These are phyloP conservation scores for Lumnitzera littorea DNA, from an alignment of 345 rosid species.

Conservation along the genomic window DNA sequence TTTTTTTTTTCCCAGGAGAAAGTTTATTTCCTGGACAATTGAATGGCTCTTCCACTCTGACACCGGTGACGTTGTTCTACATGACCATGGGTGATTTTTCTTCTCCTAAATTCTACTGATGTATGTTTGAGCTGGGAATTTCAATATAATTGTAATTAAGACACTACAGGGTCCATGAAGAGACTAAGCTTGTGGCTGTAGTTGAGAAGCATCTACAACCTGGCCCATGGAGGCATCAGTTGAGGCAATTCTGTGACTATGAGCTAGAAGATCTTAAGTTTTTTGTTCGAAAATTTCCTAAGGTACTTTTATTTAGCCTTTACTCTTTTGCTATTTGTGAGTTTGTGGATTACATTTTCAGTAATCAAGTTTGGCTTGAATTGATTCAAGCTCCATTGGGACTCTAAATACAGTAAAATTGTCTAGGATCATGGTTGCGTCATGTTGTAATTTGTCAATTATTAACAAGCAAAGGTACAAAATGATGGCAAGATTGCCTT, in stretches of 20 bases:
- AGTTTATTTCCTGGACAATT: conserved; percentile 72
- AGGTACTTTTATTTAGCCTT: conserved; percentile 27
- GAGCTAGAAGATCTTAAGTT: conserved; percentile 52
- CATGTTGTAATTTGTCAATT: no score
- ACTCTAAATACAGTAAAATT: no score
- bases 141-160: no score
- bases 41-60: conserved; percentile 86
- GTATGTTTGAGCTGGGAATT: neutral
- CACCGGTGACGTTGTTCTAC: conserved; percentile 31
- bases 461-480: no score
- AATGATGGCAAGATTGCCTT: no score
- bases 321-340: neutral
- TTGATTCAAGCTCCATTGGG: no score
- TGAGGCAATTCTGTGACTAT: conserved; percentile 55
- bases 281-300: conserved; percentile 50
- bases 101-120: neutral
- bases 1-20: conserved; percentile 38
- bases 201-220: conserved; percentile 67
- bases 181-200: conserved; percentile 40
- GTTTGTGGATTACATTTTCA: no score
- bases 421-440: no score
- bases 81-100: conserved; percentile 59
- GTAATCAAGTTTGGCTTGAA: no score
- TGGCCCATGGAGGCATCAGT: conserved; percentile 65
- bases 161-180: conserved; percentile 58